Conservation (phyloP, 495 filamentous ascomycete genomes). For the Tuber melanosporum region DNA sequence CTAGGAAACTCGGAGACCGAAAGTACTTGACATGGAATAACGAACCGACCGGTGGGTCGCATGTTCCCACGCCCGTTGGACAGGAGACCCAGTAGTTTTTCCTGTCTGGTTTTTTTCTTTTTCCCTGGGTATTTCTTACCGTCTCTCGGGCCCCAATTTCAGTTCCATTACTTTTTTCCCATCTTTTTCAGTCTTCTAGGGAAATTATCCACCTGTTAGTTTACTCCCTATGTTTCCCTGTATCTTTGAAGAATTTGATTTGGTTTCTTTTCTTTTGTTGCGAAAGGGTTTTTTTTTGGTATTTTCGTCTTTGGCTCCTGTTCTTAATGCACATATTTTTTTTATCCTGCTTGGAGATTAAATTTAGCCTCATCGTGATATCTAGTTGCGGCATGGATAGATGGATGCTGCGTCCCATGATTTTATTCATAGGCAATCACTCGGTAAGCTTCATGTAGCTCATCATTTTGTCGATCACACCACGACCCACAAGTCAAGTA, state of each 20-base stretch:
- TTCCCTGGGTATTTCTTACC: conserved; percentile 13
- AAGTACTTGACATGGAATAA: conserved; percentile 98
- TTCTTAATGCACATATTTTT: neutral
- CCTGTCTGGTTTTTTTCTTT: neutral
- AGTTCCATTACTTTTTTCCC: conserved; percentile 4
- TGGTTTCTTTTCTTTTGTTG: neutral
- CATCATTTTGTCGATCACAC: neutral
- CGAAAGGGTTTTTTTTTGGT: neutral
- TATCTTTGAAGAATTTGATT: neutral
- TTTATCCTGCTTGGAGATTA: neutral
- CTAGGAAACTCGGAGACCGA: conserved; percentile 92
- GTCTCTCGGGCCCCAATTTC: conserved; percentile 10
- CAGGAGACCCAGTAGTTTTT: neutral
- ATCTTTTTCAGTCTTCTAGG: neutral
- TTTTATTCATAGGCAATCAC: neutral
- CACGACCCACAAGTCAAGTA: neutral
- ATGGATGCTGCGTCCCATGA: neutral
- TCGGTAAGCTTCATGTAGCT: neutral
- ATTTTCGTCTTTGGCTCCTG: neutral
- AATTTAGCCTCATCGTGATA: neutral
- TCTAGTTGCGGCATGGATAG: neutral
- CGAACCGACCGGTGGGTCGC: conserved; percentile 48
- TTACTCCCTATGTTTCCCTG: neutral
- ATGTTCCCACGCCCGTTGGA: conserved; percentile 4
- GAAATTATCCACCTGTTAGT: neutral